These are phyloP conservation scores for Zymoseptoria brevis DNA, from an alignment of 2,329 filamentous ascomycete species.

Conservation along the genomic window DNA sequence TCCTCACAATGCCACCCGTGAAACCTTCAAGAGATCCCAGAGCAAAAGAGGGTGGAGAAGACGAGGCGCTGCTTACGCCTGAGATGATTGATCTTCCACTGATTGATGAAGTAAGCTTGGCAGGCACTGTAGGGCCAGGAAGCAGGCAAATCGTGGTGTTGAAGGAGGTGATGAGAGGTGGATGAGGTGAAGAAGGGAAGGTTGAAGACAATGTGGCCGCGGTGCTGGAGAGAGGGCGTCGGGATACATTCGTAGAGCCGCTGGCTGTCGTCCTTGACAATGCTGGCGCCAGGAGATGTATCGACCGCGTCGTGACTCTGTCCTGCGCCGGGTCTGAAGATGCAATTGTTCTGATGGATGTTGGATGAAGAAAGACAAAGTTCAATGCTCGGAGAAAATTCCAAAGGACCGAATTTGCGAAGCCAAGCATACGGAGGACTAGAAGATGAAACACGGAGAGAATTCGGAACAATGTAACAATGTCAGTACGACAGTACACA, in stretches of 20 bases:
- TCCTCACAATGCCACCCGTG: conserved; percentile 35
- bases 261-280: background rate
- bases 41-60: conserved; percentile 45
- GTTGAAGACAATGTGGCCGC: background rate
- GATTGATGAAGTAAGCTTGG: conserved; percentile 43
- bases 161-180: background rate
- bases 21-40: conserved; percentile 9
- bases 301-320: background rate
- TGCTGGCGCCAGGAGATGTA: background rate
- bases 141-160: conserved; percentile 45
- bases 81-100: conserved; percentile 41
- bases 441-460: too few relatives aligned
- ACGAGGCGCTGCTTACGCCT: conserved; percentile 47
- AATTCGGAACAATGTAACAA: too few relatives aligned
- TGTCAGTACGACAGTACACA: too few relatives aligned
- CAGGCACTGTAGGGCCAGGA: conserved; percentile 39
- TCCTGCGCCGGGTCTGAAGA: background rate
- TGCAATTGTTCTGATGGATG: background rate
- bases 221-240: background rate
- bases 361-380: background rate
- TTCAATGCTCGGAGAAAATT: background rate
- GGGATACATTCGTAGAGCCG: background rate
- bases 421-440: background rate
- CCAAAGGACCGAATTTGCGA: background rate
- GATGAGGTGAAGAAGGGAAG: background rate